Evolutionary conservation across 2,329 filamentous ascomycete species (phyloP), one percentile per base, ranked within the genome.

Genomic region (Fusarium neocosmosporiellum): DNA sequence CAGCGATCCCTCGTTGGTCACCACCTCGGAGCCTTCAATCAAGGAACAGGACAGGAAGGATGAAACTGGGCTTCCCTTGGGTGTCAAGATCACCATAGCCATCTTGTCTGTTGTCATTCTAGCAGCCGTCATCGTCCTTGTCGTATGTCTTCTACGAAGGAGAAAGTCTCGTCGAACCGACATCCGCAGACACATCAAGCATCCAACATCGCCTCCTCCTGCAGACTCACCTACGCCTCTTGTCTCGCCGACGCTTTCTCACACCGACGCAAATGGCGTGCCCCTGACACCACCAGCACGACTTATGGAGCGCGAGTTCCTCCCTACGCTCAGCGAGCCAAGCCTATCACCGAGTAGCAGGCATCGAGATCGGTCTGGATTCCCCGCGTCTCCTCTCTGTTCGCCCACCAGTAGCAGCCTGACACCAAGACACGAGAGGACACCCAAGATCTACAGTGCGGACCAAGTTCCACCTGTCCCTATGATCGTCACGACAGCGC

Each of bases 261-360:
- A 74, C 24, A 37, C 69, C 3, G 75, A 71, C 14, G 39, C 65
- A 9, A 74, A 77, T 11, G 66, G 67, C 2, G 61, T 69, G 3
- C 80, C 81, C 0, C 72, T 85, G 27, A 86, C 83, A 0, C 86
- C 87, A 1, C 87, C 87, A 0, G 83, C 83, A 2, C 83, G 86
- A 20, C 82, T 89, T 2, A 81, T 84, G 59, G 86, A 88, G 59
- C 83, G 86, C 7, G 83, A 78, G 37, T 81, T 85, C 55, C 81
- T 88, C 20, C 80, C 84, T 2, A 60, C 75, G 3, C 39, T 65
- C 7, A 37, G 50, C 4, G 59, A 72, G 33, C 39, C 64, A 37
- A 63, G 54, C 16, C 18, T 55, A 7, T 37, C 66, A 9, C 53
- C 34, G 7, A 37, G 50, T 16, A 41, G 48, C 8, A 48, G 14